These are phyloP conservation scores for Pulveroboletus sp. DNA, from an alignment of 1,284 basidiomycete genomes.

Conservation along the genomic window DNA sequence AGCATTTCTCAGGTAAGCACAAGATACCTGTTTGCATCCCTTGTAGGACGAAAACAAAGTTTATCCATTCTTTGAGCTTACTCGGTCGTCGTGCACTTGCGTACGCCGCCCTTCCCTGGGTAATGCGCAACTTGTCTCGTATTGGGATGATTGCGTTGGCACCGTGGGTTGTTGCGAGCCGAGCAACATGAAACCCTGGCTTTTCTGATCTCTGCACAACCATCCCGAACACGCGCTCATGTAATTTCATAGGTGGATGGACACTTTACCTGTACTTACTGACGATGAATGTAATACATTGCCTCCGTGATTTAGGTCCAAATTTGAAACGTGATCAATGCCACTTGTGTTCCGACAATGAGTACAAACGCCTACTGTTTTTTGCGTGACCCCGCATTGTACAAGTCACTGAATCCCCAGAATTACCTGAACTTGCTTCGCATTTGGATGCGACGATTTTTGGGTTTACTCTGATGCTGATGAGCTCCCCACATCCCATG, in stretches of 20 bases:
- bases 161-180: conserved; percentile 34
- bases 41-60: conserved; percentile 64
- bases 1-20: conserved; percentile 22
- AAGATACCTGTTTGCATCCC: neutral
- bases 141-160: conserved; percentile 49
- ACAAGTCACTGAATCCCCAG: too few relatives aligned
- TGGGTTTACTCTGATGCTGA: too few relatives aligned
- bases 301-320: too few relatives aligned
- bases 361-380: too few relatives aligned
- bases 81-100: conserved; percentile 39
- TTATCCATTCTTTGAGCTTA: conserved; percentile 81
- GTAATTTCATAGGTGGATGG: conserved; percentile 6
- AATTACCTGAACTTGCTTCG: too few relatives aligned
- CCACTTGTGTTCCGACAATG: too few relatives aligned
- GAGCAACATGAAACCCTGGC: conserved; percentile 65
- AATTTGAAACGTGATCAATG: too few relatives aligned
- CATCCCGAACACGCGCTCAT: neutral
- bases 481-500: too few relatives aligned
- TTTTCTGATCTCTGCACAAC: conserved; percentile 56
- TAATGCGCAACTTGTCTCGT: conserved; percentile 43
- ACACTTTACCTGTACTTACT: neutral
- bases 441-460: too few relatives aligned
- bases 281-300: neutral
- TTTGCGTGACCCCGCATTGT: too few relatives aligned
- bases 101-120: conserved; percentile 41